Evolutionary conservation across 306 rosid species (phyloP).

Genomic region (Cyclanthera cordifolia): DNA sequence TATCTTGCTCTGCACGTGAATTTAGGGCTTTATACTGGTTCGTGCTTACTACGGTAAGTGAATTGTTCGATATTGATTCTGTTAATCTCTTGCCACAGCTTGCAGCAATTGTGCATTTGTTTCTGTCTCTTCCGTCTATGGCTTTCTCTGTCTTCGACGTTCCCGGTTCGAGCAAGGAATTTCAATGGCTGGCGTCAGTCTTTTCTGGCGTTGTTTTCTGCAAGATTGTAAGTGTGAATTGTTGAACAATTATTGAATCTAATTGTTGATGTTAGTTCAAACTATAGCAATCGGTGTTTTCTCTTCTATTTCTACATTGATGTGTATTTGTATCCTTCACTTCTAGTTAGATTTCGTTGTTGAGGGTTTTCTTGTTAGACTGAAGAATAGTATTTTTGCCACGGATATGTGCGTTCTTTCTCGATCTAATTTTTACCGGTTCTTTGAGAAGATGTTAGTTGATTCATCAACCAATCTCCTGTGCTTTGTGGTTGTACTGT

Average conservation of each 20-base stretch:
- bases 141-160: conserved; percentile 23
- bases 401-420: neutral
- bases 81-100: conserved; percentile 23
- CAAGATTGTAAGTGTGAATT: conserved; percentile 46
- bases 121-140: conserved; percentile 21
- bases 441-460: conserved; percentile 4
- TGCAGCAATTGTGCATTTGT: conserved; percentile 34
- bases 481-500: neutral
- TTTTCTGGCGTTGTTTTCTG: conserved; percentile 51
- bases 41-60: neutral
- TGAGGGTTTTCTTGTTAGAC: neutral
- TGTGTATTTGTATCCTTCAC: neutral
- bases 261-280: conserved; percentile 1
- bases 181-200: conserved; percentile 49
- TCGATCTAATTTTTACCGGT: neutral
- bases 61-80: neutral
- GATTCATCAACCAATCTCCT: neutral
- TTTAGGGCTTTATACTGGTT: neutral
- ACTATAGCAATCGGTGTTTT: neutral
- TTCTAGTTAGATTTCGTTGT: neutral
- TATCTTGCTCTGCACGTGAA: neutral
- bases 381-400: neutral
- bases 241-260: neutral
- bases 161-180: conserved; percentile 36
- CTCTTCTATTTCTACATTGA: neutral